Evolutionary conservation across 2,329 filamentous ascomycete species (phyloP).

Genomic region (Chrysoporthe puriensis): DNA sequence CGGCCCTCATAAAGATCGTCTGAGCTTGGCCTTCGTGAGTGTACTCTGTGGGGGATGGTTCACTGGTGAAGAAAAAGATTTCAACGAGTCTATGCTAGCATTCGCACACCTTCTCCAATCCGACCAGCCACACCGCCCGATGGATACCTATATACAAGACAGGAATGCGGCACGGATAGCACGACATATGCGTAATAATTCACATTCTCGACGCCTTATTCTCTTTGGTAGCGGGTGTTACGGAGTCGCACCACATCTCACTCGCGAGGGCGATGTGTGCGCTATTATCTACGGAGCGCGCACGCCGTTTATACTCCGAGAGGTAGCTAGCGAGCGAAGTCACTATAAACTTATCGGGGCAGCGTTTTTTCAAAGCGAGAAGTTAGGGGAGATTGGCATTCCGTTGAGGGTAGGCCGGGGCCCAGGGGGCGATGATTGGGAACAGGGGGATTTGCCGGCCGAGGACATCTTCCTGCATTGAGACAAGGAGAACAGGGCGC

Average conservation of each 20-base stretch:
- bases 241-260: slow-evolving; percentile 30
- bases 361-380: not conserved
- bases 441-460: not conserved
- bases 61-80: not conserved
- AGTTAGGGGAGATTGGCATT: not conserved
- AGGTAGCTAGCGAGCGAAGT: slow-evolving; percentile 33
- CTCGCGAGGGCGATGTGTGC: slow-evolving; percentile 17
- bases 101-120: slow-evolving; percentile 1
- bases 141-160: not conserved
- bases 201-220: not conserved
- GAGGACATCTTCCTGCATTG: not conserved
- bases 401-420: fast-evolving
- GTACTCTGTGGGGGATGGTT: not conserved
- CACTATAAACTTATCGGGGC: slow-evolving; percentile 43
- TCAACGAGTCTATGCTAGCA: not conserved
- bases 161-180: not conserved
- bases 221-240: slow-evolving; percentile 24
- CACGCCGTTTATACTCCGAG: slow-evolving; percentile 17
- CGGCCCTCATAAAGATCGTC: not conserved
- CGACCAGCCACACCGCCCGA: not conserved
- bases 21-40: not conserved
- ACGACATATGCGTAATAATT: fast-evolving
- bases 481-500: not conserved
- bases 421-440: not conserved
- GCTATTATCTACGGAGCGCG: slow-evolving; percentile 15